Conservation (phyloP, 148 eudicot species). For the Nyssa sinensis region DNA sequence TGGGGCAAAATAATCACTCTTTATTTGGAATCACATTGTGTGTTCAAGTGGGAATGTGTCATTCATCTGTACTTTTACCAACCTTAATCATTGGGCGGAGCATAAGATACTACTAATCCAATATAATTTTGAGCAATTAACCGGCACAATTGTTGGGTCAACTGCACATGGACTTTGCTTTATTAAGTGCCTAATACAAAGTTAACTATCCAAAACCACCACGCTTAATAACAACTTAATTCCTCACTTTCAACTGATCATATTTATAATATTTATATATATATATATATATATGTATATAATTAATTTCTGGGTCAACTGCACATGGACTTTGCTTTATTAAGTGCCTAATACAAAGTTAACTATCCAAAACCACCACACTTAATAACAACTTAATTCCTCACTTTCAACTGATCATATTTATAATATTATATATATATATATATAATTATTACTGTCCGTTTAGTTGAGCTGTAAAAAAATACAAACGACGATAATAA, state of each 20-base stretch:
- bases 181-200: conserved; percentile 16
- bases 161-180: conserved; percentile 29
- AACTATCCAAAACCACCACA: background rate
- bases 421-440: too few relatives aligned
- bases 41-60: conserved; percentile 6
- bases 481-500: too few relatives aligned
- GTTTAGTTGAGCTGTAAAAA: too few relatives aligned
- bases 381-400: background rate
- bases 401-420: background rate
- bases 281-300: too few relatives aligned
- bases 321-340: conserved; percentile 30
- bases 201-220: background rate
- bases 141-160: conserved; percentile 24
- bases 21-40: too few relatives aligned
- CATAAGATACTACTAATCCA: conserved; percentile 4
- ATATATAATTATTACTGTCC: too few relatives aligned
- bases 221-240: background rate
- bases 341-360: conserved; percentile 13
- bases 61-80: conserved; percentile 23
- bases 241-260: background rate
- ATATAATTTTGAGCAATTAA: conserved; percentile 17
- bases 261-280: too few relatives aligned
- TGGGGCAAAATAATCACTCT: too few relatives aligned
- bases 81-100: conserved; percentile 14
- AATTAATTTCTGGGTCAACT: conserved; percentile 19